Evolutionary conservation across 768 basidiomycete genomes (phyloP), one percentile per base, ranked within the genome.

Genomic region (Nevesoporus exiguus): DNA sequence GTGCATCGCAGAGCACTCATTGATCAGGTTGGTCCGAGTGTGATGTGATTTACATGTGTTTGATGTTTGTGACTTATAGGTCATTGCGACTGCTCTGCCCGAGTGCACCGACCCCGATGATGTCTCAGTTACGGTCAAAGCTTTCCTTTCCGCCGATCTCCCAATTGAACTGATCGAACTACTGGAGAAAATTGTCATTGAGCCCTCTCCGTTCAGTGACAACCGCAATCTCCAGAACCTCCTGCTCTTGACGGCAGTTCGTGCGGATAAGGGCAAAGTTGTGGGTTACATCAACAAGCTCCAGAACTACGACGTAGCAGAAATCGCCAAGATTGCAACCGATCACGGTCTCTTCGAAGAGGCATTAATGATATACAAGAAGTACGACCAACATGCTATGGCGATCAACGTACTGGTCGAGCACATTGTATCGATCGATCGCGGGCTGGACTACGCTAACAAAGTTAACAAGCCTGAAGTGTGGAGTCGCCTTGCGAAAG

Each of bases 101-200:
- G 97, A 99, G 70, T 91, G 88, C 65, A 98, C 94, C 22, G 95
- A 98, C 62, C 94, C 97, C 3, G 97, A 98, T 69, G 97, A 99
- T 74, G 97, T 99, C 49, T 98, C 97, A 0, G 78, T 94, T 46
- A 98, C 97, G 31, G 97, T 99, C 81, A 97, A 97, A 75, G 93
- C 97, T 1, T 98, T 99, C 86, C 80, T 98, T 58, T 86, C 90
- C 39, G 95, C 95, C 14, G 96, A 98, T 68, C 87, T 99, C 14
- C 97, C 97, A 3, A 88, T 95, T 21, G 95, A 98, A 74, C 80
- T 98, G 57, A 96, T 99, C 60, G 97, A 98, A 70, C 79, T 99
- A 36, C 76, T 99, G 56, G 97, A 99, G 79, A 99, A 99, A 79
- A 98, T 99, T 68, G 88, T 99, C 68, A 84, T 99, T 51, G 95